A percentile compares a stretch with the other conserved stretches of the same genome.
These are phyloP conservation scores for Trypanosomatidae sp. DNA, from an alignment of 208 protist species.

Conservation along the genomic window DNA sequence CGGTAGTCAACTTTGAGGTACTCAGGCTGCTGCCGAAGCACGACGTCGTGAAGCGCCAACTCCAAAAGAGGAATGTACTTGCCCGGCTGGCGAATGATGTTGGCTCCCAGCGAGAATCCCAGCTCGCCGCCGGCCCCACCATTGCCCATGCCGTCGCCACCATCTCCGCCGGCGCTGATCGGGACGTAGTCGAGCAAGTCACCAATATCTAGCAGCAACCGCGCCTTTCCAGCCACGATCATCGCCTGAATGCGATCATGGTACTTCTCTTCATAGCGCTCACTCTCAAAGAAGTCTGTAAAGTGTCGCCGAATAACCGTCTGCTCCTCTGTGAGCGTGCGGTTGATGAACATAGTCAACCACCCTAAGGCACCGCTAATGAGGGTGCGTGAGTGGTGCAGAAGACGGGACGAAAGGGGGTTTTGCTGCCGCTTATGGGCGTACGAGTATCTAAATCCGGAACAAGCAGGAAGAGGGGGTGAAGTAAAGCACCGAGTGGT, in stretches of 20 bases:
- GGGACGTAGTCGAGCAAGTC: conserved; percentile 90
- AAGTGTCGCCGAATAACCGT: conserved; percentile 85
- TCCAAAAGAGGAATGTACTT: conserved; percentile 92
- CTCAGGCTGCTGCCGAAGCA: conserved; percentile 69
- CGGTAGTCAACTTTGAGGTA: conserved; percentile 89
- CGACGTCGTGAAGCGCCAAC: conserved; percentile 90
- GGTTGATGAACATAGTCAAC: conserved; percentile 67
- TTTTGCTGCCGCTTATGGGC: conserved; percentile 3
- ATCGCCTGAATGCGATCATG: conserved; percentile 76
- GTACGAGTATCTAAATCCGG: conserved; percentile 5
- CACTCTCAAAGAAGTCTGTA: conserved; percentile 90
- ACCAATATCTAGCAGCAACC: conserved; percentile 92
- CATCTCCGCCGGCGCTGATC: conserved; percentile 12
- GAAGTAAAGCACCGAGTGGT: background rate
- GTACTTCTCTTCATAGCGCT: conserved; percentile 88
- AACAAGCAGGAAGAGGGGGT: background rate
- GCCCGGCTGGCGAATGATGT: conserved; percentile 78
- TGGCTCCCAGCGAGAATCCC: conserved; percentile 50
- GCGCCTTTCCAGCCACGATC: conserved; percentile 71
- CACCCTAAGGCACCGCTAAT: background rate
- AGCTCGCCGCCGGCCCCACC: conserved; percentile 10
- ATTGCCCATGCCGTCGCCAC: background rate
- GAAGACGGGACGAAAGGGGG: background rate
- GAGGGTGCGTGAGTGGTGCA: background rate
- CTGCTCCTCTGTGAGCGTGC: conserved; percentile 88